These are phyloP conservation scores for Clarireedia monteithiana DNA, from an alignment of 2,329 filamentous ascomycete genomes.

Conservation along the genomic window DNA sequence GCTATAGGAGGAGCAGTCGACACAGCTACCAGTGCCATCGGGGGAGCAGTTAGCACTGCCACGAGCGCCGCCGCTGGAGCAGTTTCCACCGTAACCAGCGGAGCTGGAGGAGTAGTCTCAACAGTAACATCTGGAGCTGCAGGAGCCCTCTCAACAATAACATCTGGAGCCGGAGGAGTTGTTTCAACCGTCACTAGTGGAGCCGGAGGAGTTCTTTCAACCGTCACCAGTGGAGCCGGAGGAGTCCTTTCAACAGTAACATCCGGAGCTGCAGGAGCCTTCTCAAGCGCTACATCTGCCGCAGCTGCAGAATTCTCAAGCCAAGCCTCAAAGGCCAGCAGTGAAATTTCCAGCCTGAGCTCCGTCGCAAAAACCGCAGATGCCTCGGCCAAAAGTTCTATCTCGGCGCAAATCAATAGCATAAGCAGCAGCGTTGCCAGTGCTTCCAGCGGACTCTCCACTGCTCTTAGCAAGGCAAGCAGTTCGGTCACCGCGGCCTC, in stretches of 20 bases:
- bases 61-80: background rate
- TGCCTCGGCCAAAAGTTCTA: conserved; percentile 2
- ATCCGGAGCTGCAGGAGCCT: background rate
- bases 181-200: background rate
- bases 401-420: background rate
- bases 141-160: background rate
- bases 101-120: background rate
- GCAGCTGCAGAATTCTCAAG: background rate
- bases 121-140: background rate
- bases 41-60: background rate
- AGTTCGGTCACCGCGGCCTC: background rate
- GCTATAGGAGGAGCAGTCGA: background rate
- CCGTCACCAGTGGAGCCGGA: background rate
- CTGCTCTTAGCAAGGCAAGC: background rate
- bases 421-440: conserved; percentile 1
- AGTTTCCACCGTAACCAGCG: background rate
- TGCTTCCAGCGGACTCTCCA: background rate
- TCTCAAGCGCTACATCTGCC: background rate
- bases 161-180: background rate
- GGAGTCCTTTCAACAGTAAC: background rate
- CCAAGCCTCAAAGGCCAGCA: background rate
- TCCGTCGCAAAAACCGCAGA: conserved; percentile 2
- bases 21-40: background rate
- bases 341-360: conserved; percentile 2
- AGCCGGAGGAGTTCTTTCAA: background rate